phyloP scores from a whole-genome alignment of 2,329 filamentous ascomycete genomes.

The Fusarium continuum region DNA sequence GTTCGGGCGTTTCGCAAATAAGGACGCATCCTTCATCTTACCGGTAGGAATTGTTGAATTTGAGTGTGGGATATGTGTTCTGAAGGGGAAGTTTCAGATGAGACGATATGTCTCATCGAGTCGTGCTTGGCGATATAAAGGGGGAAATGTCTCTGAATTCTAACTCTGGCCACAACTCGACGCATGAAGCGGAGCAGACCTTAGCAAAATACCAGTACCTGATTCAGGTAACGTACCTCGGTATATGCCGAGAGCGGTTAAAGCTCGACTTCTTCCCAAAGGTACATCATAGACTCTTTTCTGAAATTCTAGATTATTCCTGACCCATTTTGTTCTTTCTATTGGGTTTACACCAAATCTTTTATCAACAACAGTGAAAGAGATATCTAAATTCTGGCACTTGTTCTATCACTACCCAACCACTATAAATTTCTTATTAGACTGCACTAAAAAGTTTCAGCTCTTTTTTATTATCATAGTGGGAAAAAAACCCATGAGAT shows the following conservation, averaged over 20 bases:
- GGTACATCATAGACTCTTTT: not conserved
- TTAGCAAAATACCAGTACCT: not conserved
- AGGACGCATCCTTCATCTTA: not conserved
- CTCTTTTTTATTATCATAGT: no score
- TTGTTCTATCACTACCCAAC: not conserved
- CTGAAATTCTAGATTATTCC: not conserved
- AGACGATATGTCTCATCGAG: constrained; percentile 5
- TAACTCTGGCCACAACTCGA: not conserved
- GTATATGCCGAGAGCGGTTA: not conserved
- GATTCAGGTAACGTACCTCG: not conserved
- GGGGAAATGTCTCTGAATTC: constrained; percentile 20
- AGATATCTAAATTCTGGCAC: no score
- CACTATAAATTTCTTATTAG: no score
- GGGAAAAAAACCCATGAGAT: no score
- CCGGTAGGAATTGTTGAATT: not conserved
- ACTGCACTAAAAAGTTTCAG: no score
- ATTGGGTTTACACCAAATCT: no score
- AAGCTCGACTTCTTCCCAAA: not conserved
- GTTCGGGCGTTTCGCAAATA: constrained; percentile 67
- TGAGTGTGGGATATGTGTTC: constrained; percentile 1
- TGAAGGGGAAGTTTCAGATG: constrained; percentile 3
- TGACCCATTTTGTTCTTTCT: no score
- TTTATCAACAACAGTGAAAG: not conserved
- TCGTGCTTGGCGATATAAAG: constrained; percentile 13
- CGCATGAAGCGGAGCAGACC: not conserved